phyloP scores from a whole-genome alignment of 805 yeast genomes.

The Ogataea henricii region DNA sequence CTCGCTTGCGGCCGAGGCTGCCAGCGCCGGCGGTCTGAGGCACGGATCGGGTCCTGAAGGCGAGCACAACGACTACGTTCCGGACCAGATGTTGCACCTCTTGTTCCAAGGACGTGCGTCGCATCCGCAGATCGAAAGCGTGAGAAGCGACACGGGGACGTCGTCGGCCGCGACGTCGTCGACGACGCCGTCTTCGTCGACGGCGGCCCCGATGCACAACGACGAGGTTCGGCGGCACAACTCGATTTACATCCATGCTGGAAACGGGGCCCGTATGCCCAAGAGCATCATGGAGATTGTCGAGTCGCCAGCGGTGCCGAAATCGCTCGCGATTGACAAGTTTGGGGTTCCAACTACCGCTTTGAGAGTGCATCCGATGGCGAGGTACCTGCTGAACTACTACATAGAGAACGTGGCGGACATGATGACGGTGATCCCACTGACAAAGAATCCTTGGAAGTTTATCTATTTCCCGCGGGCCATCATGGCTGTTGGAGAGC shows the following conservation, averaged over 20 bases:
- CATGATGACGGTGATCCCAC: conserved; percentile 62
- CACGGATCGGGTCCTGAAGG: conserved; percentile 1
- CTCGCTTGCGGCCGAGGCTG: not conserved
- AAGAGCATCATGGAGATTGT: conserved; percentile 53
- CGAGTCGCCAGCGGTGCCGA: conserved; percentile 44
- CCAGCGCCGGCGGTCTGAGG: not conserved
- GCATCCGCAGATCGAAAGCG: conserved; percentile 6
- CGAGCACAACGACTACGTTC: conserved; percentile 30
- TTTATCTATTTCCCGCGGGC: conserved; percentile 86
- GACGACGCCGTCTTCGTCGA: not conserved
- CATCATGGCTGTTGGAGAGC: conserved; percentile 76
- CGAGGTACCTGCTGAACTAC: conserved; percentile 70
- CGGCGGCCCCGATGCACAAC: not conserved
- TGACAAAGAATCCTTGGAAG: conserved; percentile 84
- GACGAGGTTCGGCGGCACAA: conserved; percentile 27
- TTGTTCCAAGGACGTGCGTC: conserved; percentile 50
- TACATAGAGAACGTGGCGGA: conserved; percentile 79
- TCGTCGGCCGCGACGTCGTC: not conserved
- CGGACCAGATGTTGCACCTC: conserved; percentile 51
- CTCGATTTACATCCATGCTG: conserved; percentile 34
- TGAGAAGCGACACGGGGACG: not conserved
- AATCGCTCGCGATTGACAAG: conserved; percentile 42
- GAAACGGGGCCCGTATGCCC: conserved; percentile 48
- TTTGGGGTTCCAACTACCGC: conserved; percentile 61
- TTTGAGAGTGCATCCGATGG: conserved; percentile 63